Base-by-base conservation (phyloP, 306 rosid genomes). In the Sechiopsis laciniata region DNA sequence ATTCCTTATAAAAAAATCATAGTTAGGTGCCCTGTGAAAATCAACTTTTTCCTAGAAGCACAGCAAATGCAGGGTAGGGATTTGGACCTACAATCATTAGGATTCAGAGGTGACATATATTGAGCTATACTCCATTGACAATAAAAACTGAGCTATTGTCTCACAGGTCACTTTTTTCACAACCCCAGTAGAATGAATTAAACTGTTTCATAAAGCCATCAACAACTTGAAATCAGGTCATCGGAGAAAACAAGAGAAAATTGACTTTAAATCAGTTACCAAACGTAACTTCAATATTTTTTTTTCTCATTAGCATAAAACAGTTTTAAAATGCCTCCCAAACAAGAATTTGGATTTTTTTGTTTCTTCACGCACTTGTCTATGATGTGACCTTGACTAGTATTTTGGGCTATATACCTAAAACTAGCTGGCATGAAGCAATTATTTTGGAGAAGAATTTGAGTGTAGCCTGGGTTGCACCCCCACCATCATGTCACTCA, bases 401-500 rank as follows among this genome's bases (percentile, higher is more conserved):
- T 46, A 45, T 20, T 66, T 66, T 66, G 48, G 35, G 72, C 55
- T 35, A 67, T 46, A 45, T 55, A 46, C 5, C 72, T 67, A 46
- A 45, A 67, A 46, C 72, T 19, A 67, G 35, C 37, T 46, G 29
- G 72, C 45, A 11, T 45, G 20, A n/a, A 11, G 51, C 29, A 57
- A 20, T 67, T 20, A 20, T 12, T 42, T 19, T n/a, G n/a, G n/a
- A n/a, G n/a, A n/a, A n/a, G n/a, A n/a, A n/a, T n/a, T n/a, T n/a
- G n/a, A n/a, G n/a, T n/a, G n/a, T n/a, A n/a, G n/a, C n/a, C n/a
- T n/a, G n/a, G n/a, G n/a, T n/a, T n/a, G n/a, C n/a, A n/a, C n/a
- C n/a, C n/a, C n/a, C n/a, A n/a, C n/a, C n/a, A n/a, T n/a, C n/a
- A n/a, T n/a, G n/a, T n/a, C n/a, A n/a, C n/a, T n/a, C n/a, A n/a